These are phyloP conservation scores for Hortaea sp. DNA, from an alignment of 2,329 filamentous ascomycete species.

Conservation along the genomic window DNA sequence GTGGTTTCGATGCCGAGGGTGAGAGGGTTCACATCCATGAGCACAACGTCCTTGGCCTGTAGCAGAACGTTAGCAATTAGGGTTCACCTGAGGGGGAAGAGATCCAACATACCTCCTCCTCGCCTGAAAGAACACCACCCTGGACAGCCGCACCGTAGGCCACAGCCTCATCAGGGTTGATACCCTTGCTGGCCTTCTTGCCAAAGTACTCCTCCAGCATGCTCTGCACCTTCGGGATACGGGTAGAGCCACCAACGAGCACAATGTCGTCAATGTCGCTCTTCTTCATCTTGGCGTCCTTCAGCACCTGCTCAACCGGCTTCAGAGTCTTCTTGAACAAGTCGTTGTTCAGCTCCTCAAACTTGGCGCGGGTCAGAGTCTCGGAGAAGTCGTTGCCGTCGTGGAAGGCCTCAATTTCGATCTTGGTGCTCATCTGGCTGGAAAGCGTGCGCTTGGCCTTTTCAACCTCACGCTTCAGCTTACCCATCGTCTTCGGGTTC, in stretches of 20 bases:
- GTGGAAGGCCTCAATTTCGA: conserved; percentile 92
- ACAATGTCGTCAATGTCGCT: conserved; percentile 91
- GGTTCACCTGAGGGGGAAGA: neutral
- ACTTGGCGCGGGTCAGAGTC: conserved; percentile 96
- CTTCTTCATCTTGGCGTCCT: conserved; percentile 98
- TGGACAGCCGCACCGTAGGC: conserved; percentile 96
- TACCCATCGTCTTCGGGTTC: conserved; percentile 96
- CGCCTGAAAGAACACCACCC: conserved; percentile 86
- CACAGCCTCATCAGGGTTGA: conserved; percentile 98
- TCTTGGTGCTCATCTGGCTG: conserved; percentile 32
- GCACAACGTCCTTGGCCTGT: conserved; percentile 82
- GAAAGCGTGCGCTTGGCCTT: conserved; percentile 94
- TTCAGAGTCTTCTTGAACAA: conserved; percentile 99
- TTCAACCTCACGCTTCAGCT: conserved; percentile 98
- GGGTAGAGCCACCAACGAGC: conserved; percentile 93
- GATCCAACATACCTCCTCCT: conserved; percentile 45
- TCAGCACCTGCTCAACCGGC: conserved; percentile 96
- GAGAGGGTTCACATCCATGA: conserved; percentile 91
- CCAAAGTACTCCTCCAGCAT: conserved; percentile 96
- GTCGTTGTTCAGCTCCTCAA: conserved; percentile 97
- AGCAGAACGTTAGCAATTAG: conserved; percentile 1
- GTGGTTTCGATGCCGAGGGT: conserved; percentile 98
- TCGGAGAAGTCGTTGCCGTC: conserved; percentile 97
- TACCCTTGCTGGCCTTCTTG: conserved; percentile 98
- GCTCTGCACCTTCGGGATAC: conserved; percentile 94